phyloP scores from a whole-genome alignment of 352 stramenopile genomes.

The Phytophthora brassicae region DNA sequence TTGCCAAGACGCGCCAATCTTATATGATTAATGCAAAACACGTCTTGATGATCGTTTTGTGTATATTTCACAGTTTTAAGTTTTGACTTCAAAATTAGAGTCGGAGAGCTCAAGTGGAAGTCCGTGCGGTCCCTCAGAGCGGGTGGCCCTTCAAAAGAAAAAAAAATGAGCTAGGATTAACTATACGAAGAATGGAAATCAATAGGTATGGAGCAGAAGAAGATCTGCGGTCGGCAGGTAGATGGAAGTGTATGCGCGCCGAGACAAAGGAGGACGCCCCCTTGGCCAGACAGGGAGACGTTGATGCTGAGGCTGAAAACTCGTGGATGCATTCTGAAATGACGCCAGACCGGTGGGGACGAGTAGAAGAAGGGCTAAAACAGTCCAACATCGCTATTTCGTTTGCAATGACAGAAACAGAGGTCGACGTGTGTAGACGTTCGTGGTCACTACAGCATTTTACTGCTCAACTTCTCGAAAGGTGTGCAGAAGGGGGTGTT shows the following conservation, averaged over 20 bases:
- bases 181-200: too few relatives aligned
- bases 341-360: background rate
- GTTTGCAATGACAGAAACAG: background rate
- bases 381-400: background rate
- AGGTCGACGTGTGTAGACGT: background rate
- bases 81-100: background rate
- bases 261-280: background rate
- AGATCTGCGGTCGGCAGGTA: background rate
- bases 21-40: too few relatives aligned
- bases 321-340: background rate
- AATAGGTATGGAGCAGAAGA: background rate
- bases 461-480: background rate
- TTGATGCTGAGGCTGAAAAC: background rate
- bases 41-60: too few relatives aligned
- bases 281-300: background rate
- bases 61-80: too few relatives aligned
- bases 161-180: background rate
- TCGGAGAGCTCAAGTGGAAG: background rate
- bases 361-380: background rate
- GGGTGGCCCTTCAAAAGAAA: background rate
- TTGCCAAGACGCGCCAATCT: too few relatives aligned
- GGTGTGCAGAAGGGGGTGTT: background rate
- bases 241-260: background rate
- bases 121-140: background rate
- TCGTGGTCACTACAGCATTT: background rate